Evolutionary conservation across 1,139 yeast species (phyloP).

Genomic region (Zygotorulaspora mrakii): DNA sequence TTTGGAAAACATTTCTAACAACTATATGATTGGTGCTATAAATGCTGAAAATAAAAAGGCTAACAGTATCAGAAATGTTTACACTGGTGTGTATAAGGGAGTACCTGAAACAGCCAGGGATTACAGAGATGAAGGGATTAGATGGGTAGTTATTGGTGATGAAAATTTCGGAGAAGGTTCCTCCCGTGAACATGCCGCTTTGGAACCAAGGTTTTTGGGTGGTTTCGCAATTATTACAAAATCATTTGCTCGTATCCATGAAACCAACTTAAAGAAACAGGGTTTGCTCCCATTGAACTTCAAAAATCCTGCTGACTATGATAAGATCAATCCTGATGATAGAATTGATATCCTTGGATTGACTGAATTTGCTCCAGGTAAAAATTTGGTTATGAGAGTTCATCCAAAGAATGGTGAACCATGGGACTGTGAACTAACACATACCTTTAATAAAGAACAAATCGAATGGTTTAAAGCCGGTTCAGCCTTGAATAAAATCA

Average conservation of each 20-base stretch:
- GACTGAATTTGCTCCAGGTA: conserved; percentile 87
- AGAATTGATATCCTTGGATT: conserved; percentile 85
- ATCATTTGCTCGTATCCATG: conserved; percentile 97
- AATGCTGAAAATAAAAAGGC: conserved; percentile 96
- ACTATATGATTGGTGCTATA: conserved; percentile 99
- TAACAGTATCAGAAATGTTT: conserved; percentile 82
- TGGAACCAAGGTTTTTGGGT: conserved; percentile 99
- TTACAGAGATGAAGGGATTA: conserved; percentile 88
- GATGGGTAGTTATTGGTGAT: conserved; percentile 98
- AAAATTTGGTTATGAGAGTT: conserved; percentile 79
- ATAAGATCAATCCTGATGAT: conserved; percentile 88
- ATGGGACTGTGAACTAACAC: conserved; percentile 87
- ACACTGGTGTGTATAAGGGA: conserved; percentile 89
- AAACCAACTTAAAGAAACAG: conserved; percentile 93
- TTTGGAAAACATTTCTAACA: conserved; percentile 96
- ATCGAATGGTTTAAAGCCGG: conserved; percentile 99
- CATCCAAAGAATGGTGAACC: conserved; percentile 81
- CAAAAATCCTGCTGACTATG: conserved; percentile 83
- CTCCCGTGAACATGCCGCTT: conserved; percentile 99
- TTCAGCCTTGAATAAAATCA: conserved; percentile 98
- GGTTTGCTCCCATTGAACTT: conserved; percentile 97
- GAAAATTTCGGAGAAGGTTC: conserved; percentile 99
- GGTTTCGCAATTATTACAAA: conserved; percentile 95
- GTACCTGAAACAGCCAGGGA: conserved; percentile 95
- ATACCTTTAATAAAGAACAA: conserved; percentile 94